A percentile compares a stretch with the other conserved stretches of the same genome.
These are phyloP conservation scores for Erodium moschatum DNA, from an alignment of 441 rosid species.

Conservation along the genomic window DNA sequence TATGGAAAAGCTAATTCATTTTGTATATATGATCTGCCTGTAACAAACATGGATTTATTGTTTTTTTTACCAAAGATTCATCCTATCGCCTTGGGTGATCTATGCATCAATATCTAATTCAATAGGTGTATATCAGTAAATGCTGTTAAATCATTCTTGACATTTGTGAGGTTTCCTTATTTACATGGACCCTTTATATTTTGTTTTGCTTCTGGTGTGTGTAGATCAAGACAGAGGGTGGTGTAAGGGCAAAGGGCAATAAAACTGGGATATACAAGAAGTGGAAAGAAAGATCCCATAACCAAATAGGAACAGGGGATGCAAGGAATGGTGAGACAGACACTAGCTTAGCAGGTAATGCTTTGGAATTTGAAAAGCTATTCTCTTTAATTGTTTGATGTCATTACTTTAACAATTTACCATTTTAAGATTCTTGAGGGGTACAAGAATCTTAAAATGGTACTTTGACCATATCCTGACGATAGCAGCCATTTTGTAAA, in stretches of 20 bases:
- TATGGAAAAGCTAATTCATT: not conserved
- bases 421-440: slow-evolving; percentile 26
- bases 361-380: no score
- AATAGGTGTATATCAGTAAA: not conserved
- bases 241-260: slow-evolving; percentile 56
- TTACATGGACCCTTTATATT: not conserved
- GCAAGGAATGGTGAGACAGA: no score
- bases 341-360: no score
- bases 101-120: not conserved
- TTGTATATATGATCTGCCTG: not conserved
- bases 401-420: no score
- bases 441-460: slow-evolving; percentile 44
- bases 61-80: not conserved
- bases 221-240: slow-evolving; percentile 42
- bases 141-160: not conserved
- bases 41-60: not conserved
- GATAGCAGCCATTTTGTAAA: not conserved
- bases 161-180: not conserved
- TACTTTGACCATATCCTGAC: not conserved
- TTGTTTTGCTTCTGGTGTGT: slow-evolving; percentile 16
- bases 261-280: slow-evolving; percentile 65
- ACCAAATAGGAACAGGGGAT: no score
- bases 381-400: no score
- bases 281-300: no score
- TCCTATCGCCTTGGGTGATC: not conserved